Base-by-base conservation (phyloP, 202 grass and related monocot species). In the Setaria italica region DNA sequence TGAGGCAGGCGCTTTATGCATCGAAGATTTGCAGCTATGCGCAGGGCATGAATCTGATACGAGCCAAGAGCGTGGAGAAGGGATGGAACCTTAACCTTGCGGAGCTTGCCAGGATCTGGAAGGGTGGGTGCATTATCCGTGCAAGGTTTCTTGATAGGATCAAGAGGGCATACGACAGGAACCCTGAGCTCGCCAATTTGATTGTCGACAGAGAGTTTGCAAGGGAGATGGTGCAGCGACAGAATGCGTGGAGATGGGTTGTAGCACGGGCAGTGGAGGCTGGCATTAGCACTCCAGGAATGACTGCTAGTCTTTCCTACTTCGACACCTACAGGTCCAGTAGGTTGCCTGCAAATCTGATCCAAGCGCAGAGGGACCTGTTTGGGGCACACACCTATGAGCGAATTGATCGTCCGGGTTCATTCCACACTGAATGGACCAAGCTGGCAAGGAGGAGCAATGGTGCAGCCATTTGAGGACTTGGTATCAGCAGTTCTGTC, bases 21-120 rank as follows among this genome's bases (percentile, higher is more conserved):
- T 94, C 96, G 0, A 98, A 98, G 76, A 95, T 98, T 42, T 95
- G 96, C 81, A 98, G 96, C 76, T 98, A 98, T 17, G 96, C 96
- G 0, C 96, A 98, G 80, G 93, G 96, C 33, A 98, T 98, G 96
- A 98, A 95, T 82, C 83, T 98, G 77, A 80, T 98, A 11, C 87
- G 90, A 14, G 86, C 91, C 19, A 95, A 95, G 90, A 91, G 96
- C 6, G 78, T 88, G 47, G 93, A 98, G 80, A 89, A 95, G 75
- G 91, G 84, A 0, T 98, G 96, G 95, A 90, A 93, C 69, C 88
- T 98, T 69, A 90, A 95, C 81, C 92, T 95, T 14, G 93, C 92
- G 0, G 95, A 98, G 42, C 76, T 98, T 25, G 93, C 95, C 0
- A 95, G 95, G 80, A 98, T 98, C 65, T 98, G 95, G 95, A 98